Base-by-base conservation (phyloP, 192 early-diverging fungal genomes). In the Coemansia sp. region DNA sequence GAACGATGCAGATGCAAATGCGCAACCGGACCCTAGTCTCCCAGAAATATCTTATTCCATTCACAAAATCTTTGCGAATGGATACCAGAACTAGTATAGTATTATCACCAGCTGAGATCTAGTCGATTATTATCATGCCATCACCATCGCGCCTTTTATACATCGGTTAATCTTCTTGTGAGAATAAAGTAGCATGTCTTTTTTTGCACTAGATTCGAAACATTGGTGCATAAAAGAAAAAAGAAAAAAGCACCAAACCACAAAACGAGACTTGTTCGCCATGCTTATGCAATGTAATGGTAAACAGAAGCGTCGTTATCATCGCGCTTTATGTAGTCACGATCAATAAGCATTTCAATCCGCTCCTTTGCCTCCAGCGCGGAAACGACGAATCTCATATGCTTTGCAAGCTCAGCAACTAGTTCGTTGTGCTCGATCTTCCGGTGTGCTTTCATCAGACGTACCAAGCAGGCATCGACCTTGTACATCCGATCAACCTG, bases 381-480 rank as follows among this genome's bases (percentile, higher is more conserved):
- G 65, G 88, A 85, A 9, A 94, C 91, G 66, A 87, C 89, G 82
- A 98, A 99, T 39, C 90, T 81, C n/a, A 97, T 85, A 66, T 97
- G 95, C 6, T 84, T 74, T 48, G 95, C 88, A 21, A 96, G 90
- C 72, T 99, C 96, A 15, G 88, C 85, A 66, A 98, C 87, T 43
- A 99, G 85, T 9, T 83, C 75, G 5, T 87, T 83, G 73, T 97
- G 92, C 63, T 94, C 92, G 80, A 96, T 72, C 26, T 85, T 87
- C 77, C 94, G 93, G 16, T 94, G 90, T 0, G 95, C 94, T 82
- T 99, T 99, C 95, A 99, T 95, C 62, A 99, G 92, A 37, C 96
- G 93, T 18, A 97, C 95, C 83, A 99, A 91, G 0, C 95, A 95
- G 2, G 96, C 97, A 84, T 99, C 95, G 76, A 99, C 96, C 65